Conservation (phyloP, 1,139 yeast species). For the Taphrina betulina region DNA sequence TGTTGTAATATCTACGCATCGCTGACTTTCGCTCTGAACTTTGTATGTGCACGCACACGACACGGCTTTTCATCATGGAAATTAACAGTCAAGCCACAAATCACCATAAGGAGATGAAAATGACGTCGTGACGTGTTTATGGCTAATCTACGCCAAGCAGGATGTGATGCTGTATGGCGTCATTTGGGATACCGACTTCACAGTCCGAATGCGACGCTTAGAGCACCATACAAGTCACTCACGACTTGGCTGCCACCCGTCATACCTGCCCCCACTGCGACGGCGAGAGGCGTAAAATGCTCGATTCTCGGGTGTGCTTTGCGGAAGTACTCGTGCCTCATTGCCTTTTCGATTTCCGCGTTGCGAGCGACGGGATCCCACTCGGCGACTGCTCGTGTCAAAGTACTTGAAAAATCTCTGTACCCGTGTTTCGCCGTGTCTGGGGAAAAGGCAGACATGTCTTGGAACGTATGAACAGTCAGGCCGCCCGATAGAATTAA, state of each 20-base stretch:
- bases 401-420: constrained; percentile 51
- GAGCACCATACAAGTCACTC: constrained; percentile 28
- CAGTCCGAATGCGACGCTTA: constrained; percentile 25
- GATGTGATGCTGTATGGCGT: too few relatives aligned
- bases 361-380: constrained; percentile 40
- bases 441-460: constrained; percentile 45
- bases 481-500: constrained; percentile 66
- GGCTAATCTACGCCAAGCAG: too few relatives aligned
- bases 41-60: too few relatives aligned
- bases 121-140: too few relatives aligned
- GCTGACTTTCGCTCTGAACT: too few relatives aligned
- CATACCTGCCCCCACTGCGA: constrained; percentile 61
- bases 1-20: too few relatives aligned
- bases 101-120: too few relatives aligned
- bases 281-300: constrained; percentile 68
- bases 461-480: constrained; percentile 73
- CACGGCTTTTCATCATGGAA: too few relatives aligned
- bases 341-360: constrained; percentile 44
- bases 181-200: too few relatives aligned
- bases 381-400: constrained; percentile 46
- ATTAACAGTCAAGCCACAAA: too few relatives aligned
- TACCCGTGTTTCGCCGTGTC: constrained; percentile 40
- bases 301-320: constrained; percentile 72
- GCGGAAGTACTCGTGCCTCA: constrained; percentile 42
- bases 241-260: constrained; percentile 44